Base-by-base conservation (phyloP, 805 yeast species). In the Sugiyamaella smithiae region DNA sequence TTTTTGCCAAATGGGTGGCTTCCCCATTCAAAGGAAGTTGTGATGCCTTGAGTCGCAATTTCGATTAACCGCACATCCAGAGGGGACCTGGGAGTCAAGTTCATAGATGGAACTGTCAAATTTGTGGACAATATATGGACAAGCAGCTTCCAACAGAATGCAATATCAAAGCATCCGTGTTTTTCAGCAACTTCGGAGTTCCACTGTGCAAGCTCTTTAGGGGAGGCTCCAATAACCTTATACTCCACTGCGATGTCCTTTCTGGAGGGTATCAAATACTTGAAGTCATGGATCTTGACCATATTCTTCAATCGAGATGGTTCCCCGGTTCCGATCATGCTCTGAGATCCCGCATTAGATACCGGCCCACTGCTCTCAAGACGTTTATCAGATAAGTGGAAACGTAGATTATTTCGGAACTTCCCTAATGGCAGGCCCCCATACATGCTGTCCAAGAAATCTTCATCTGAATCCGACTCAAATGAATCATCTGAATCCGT, bases 1-100 rank as follows among this genome's bases (percentile, higher is more conserved):
- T 73, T 57, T 33, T 81, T 74, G 1, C 95, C 96, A 62, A 84
- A 77, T 0, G 89, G 90, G 62, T 87, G 95, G 3, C 76, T 67
- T 0, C 91, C 91, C 97, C 97, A 90, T 49, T 75, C 59, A 40
- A 25, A 40, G 7, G 20, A 4, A 5, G 22, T 19, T 12, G 38
- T 35, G 19, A 32, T 32, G 8, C 16, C 9, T 7, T 7, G 9
- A 4, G 38, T 35, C 24, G 24, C 48, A 19, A 35, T 16, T 12
- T 35, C 38, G 4, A 35, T 16, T 5, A 35, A 12, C 8, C 43
- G 20, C 4, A 16, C 33, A 25, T 24, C 20, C 12, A 40, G 43
- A 5, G 11, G 11, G 5, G 32, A 24, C 9, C 17, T 8, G 12
- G 31, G 5, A 4, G 16, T 26, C 9, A 12, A n/a, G 12, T 19